phyloP scores from a whole-genome alignment of 2,329 filamentous ascomycete genomes.

The Exophiala sp. region DNA sequence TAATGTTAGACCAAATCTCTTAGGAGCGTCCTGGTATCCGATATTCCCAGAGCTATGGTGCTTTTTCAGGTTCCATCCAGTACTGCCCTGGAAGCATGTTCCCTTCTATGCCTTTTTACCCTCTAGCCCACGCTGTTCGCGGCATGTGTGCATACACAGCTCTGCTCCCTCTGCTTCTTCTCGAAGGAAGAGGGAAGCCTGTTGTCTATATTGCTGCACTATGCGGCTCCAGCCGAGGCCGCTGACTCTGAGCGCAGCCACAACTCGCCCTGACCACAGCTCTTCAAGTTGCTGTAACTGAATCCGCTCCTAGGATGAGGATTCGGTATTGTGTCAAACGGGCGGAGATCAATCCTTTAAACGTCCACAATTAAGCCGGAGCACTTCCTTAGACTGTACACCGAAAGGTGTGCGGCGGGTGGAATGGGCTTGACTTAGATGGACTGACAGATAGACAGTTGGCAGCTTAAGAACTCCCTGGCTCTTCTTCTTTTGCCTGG shows the following conservation, averaged over 20 bases:
- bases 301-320: conserved; percentile 54
- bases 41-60: no score
- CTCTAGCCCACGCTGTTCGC: no score
- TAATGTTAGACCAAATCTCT: no score
- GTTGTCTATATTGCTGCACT: no score
- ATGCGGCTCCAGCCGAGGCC: neutral
- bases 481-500: neutral
- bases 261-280: conserved; percentile 48
- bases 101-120: no score
- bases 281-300: conserved; percentile 52
- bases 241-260: neutral
- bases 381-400: conserved; percentile 76
- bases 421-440: conserved; percentile 94
- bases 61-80: no score
- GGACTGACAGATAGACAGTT: conserved; percentile 57
- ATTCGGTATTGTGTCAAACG: conserved; percentile 73
- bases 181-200: no score
- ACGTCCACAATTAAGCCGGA: conserved; percentile 95
- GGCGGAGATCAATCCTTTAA: conserved; percentile 71
- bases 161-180: no score
- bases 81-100: no score
- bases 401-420: conserved; percentile 77
- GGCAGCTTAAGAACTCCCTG: neutral
- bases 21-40: no score
- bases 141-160: no score